Evolutionary conservation across 2,329 filamentous ascomycete genomes (phyloP), one percentile per base, ranked within the genome.

Genomic region (Lachnellula subtilissima): DNA sequence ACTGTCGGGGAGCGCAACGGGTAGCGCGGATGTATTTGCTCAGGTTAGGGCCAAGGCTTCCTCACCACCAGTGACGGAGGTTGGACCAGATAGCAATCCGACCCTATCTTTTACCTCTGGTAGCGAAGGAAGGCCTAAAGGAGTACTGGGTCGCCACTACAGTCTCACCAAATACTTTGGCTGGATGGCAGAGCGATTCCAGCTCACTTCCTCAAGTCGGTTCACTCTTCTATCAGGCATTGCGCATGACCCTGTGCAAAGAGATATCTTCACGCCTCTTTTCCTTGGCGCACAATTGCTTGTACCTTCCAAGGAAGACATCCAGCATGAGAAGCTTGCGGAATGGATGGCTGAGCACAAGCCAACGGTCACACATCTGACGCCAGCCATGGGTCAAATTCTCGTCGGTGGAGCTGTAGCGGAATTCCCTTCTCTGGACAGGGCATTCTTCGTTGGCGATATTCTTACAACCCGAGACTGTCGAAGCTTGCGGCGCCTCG

Each of bases 381-480:
- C 94, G 1, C 94, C 94, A 9, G 94, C 94, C 55, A 97, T 97
- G 92, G 92, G 92, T 54, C 90, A 97, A 65, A 94, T 97, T 59
- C 76, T 97, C 2, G 86, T 93, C n/a, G 92, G 91, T 45, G 90
- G 89, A 63, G 88, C 91, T 23, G 86, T 76, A 3, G 85, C 89
- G 0, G 73, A 88, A 62, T 95, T 97, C 67, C 87, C 90, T 1
- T 78, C 81, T 12, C 77, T 97, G n/a, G 79, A 87, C 56, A 79
- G 84, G 55, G 91, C 86, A 17, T 93, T 97, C 77, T 97, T 93
- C 60, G 93, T 97, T 1, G 94, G 94, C 35, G 93, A 97, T 68
- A 78, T 97, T 36, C 73, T 97, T 48, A 95, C 91, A 60, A 96
- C 86, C 69, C 81, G 85, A 67, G 93, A 97, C 66, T 95, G 90